Evolutionary conservation across 129 eudicot species (phyloP), one percentile per base, ranked within the genome.

Genomic region (Ambrosia trifida): DNA sequence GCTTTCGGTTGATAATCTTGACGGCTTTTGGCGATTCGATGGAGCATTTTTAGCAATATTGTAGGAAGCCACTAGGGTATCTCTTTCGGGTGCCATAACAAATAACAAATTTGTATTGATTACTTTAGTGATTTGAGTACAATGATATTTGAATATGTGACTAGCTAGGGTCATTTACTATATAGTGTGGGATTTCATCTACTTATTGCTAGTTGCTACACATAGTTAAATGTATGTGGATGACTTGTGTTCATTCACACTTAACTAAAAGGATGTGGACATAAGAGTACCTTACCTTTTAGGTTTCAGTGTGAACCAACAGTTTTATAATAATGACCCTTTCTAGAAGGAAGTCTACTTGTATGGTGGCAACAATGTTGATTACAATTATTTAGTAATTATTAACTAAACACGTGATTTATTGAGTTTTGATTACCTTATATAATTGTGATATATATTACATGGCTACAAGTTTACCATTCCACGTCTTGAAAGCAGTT

Each of bases 31-130:
- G 72, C 31, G 64, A 45, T 45, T 78, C 53, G 47, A 49, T 63
- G 32, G 11, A 19, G 17, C 41, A 4, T n/a, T 63, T 49, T 73
- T 51, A 60, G 72, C 54, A n/a, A n/a, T n/a, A 17, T 76, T 77
- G 72, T 80, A 70, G 8, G 81, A 66, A 66, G 70, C 64, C 44
- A 69, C 54, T 50, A 80, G 69, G 68, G 72, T 72, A 11, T 80
- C 80, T 78, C 86, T 64, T 1, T 71, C 68, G 0, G 96, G 92
- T 14, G 92, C 83, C 92, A 89, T 86, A 59, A 40, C 44, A 40
- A 5, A 40, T 40, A 40, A 41, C 30, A 31, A 59, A 49, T 52
- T 70, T 45, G 64, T 47, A 11, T 46, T 36, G 65, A 62, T 24
- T 33, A 41, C 30, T 43, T 74, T 16, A 28, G 14, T 44, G 65